Evolutionary conservation across 768 basidiomycete genomes (phyloP), one percentile per base, ranked within the genome.

Genomic region (Glaciozyma antarctica): DNA sequence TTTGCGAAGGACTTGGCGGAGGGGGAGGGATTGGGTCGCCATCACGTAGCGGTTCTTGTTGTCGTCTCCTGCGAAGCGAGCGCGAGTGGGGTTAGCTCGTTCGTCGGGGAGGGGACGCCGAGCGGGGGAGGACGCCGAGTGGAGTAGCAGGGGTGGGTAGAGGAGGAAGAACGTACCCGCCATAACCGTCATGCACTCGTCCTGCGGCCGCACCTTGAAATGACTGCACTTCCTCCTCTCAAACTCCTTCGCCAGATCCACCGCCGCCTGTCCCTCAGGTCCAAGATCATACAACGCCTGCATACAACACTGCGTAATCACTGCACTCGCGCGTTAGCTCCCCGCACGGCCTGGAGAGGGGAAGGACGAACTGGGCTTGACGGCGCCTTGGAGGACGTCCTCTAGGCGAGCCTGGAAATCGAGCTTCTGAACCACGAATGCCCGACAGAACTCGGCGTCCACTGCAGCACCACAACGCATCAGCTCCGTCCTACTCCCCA

Each of bases 241-340:
- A 70, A 95, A 97, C 0, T 81, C 82, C 78, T 97, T 98, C 2
- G 95, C 94, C 51, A 95, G 81, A 75, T 95, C 89, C 0, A 90
- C 86, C 0, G 86, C 83, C 0, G 82, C 78, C 74, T 97, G 92
- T 38, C 82, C 82, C 2, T 80, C 73, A 8, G 44, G 43, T 13
- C 68, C 68, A 12, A 30, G 45, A 4, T 90, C 81, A 78, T 99
- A 98, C 3, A 99, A 81, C 74, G 90, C 89, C 70, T 92, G 86
- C 49, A 99, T 91, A 75, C 87, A 94, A 76, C 95, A 99, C 75
- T 98, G 94, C 0, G 95, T 97, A 76, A 99, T 97, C 94, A 99
- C 95, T 72, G 63, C 19, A 26, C 3, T 22, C 21, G 22, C 16
- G 9, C n/a, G 55, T 56, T 24, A 56, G 55, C 30, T 38, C 10